Base-by-base conservation (phyloP, 257 asterid genomes). In the Forsythia suspensa region DNA sequence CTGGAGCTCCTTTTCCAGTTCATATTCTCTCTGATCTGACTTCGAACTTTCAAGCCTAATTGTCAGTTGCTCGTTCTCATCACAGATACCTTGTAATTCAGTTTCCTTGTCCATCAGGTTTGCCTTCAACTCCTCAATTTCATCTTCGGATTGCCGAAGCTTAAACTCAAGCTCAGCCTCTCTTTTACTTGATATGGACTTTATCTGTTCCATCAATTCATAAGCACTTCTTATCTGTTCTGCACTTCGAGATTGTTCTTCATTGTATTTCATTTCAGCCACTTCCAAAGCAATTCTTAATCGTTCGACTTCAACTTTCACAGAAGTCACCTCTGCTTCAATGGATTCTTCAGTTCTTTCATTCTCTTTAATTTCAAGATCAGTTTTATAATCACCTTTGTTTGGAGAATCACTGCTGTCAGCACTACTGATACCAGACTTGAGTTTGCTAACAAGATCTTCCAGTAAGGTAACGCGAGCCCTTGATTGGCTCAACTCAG, bases 61-160 rank as follows among this genome's bases (percentile, higher is more conserved):
- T 9, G 77, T 84, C 16, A 96, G 91, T 37, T 82, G 77, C 63
- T 89, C 98, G 16, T 96, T 96, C 86, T 94, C 97, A 83, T 94
- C 97, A 8, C 92, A 88, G 29, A 94, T 92, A 16, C 96, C 94
- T 72, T 96, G 98, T 76, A 96, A 73, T 80, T 94, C 97, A 3
- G 94, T 91, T 76, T 96, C 98, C 80, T 94, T 96, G 66, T 94
- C 97, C 98, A 96, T 90, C 29, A 96, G 84, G 73, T 92, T 89
- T 0, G 94, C 97, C 85, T 87, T 94, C 76, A 96, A 70, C 83
- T 94, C 97, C 84, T 96, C 97, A 1, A 94, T 86, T 77, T 88
- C 90, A 34, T 77, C 70, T 65, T 80, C 88, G 2, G 87, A 85
- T 77, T 75, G 84, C 63, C 76, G 77, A 29, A 92, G 79, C 75